Conservation (phyloP, 2,329 filamentous ascomycete species). For the Neurospora crassa region DNA sequence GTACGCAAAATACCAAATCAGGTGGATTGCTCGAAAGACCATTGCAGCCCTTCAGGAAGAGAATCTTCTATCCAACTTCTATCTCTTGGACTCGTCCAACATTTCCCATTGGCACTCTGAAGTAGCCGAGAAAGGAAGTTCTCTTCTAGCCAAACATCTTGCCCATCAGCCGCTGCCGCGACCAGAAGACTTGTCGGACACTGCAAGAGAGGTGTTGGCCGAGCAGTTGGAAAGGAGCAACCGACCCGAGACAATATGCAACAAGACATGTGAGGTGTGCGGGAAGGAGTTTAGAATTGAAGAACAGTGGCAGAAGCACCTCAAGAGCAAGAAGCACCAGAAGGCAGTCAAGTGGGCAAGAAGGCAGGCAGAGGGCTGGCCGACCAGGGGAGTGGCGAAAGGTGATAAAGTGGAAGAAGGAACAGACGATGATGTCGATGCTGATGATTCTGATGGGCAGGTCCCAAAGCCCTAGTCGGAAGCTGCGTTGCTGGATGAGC, state of each 20-base stretch:
- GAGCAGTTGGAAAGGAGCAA: conserved; percentile 30
- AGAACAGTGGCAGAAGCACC: conserved; percentile 37
- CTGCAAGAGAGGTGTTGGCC: conserved; percentile 47
- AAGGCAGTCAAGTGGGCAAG: conserved; percentile 11
- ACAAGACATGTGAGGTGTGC: conserved; percentile 65
- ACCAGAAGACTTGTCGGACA: conserved; percentile 38
- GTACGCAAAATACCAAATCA: conserved; percentile 75
- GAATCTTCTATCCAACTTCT: conserved; percentile 50
- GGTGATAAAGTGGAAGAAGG: neutral
- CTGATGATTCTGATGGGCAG: neutral
- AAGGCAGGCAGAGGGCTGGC: conserved; percentile 2
- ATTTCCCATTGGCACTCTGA: conserved; percentile 47
- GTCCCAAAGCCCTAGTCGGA: neutral
- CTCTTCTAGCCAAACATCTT: conserved; percentile 56
- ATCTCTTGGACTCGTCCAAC: conserved; percentile 73
- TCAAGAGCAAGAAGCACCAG: conserved; percentile 33
- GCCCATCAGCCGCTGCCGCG: conserved; percentile 40
- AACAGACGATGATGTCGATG: neutral
- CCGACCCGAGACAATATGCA: conserved; percentile 44
- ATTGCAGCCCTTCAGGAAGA: conserved; percentile 56
- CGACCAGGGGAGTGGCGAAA: neutral
- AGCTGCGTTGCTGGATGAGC: neutral
- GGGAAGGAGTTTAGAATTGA: conserved; percentile 51
- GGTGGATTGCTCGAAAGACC: conserved; percentile 81
- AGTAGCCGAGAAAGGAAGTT: conserved; percentile 57